Evolutionary conservation across 805 yeast genomes (phyloP).

Genomic region (Candida pseudoglaebosa): DNA sequence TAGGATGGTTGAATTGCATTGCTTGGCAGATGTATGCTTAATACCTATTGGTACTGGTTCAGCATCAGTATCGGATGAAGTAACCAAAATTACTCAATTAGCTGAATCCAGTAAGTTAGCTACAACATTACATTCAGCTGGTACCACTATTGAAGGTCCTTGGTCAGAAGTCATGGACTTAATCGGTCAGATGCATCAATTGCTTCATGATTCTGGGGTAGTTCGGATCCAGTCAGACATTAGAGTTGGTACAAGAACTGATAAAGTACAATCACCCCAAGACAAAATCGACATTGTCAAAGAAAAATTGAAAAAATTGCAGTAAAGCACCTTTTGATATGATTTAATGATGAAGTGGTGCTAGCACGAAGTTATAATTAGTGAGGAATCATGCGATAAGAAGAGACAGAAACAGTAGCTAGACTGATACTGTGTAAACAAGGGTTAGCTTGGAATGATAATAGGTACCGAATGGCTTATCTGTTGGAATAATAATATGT

Average conservation of each 20-base stretch:
- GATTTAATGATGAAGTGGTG: no score
- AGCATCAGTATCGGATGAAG: slow-evolving; percentile 78
- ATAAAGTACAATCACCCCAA: slow-evolving; percentile 65
- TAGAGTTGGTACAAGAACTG: slow-evolving; percentile 81
- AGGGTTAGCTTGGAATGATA: no score
- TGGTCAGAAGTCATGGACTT: slow-evolving; percentile 83
- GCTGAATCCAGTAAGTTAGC: slow-evolving; percentile 60
- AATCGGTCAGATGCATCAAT: slow-evolving; percentile 74
- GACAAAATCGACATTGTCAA: slow-evolving; percentile 70
- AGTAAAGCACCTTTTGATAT: no score
- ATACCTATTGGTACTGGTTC: slow-evolving; percentile 81
- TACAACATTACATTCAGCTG: slow-evolving; percentile 82
- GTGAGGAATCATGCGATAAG: no score
- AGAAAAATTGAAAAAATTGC: slow-evolving; percentile 32
- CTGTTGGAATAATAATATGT: no score
- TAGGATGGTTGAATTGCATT: slow-evolving; percentile 45
- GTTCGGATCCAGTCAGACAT: slow-evolving; percentile 82
- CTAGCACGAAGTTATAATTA: no score
- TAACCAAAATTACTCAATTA: slow-evolving; percentile 63
- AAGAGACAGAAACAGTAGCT: no score
- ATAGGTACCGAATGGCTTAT: no score
- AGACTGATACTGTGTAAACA: no score
- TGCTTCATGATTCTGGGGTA: slow-evolving; percentile 64
- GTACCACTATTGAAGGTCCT: slow-evolving; percentile 89
- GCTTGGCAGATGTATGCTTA: slow-evolving; percentile 83